These are phyloP conservation scores for Psidium guajava DNA, from an alignment of 345 rosid genomes.

Conservation along the genomic window DNA sequence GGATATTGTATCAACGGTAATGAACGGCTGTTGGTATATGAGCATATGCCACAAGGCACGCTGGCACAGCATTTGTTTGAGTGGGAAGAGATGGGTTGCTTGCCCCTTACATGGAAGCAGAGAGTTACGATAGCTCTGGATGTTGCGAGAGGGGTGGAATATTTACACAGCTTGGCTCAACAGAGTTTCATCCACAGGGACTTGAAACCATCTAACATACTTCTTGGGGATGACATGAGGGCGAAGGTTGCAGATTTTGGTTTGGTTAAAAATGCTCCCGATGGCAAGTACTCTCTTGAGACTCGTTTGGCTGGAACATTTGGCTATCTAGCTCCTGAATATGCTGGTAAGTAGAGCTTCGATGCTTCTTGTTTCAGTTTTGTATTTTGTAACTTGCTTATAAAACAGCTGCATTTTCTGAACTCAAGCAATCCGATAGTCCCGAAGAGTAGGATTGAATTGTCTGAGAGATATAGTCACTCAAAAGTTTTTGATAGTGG, in stretches of 20 bases:
- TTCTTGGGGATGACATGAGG: slow-evolving; percentile 84
- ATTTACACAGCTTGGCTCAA: slow-evolving; percentile 80
- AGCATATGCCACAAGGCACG: slow-evolving; percentile 87
- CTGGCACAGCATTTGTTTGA: slow-evolving; percentile 66
- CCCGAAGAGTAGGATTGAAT: neutral
- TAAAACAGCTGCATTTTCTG: neutral
- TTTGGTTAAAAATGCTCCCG: slow-evolving; percentile 78
- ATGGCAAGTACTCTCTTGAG: slow-evolving; percentile 73
- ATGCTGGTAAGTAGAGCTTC: slow-evolving; percentile 53
- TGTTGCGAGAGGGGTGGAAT: slow-evolving; percentile 90
- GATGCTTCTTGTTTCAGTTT: neutral
- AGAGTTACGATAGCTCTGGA: slow-evolving; percentile 70
- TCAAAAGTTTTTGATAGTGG: neutral
- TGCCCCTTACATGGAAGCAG: slow-evolving; percentile 71
- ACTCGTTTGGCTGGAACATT: slow-evolving; percentile 91
- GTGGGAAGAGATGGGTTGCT: slow-evolving; percentile 23
- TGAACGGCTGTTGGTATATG: slow-evolving; percentile 78
- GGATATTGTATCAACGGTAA: slow-evolving; percentile 75
- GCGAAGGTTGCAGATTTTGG: slow-evolving; percentile 95
- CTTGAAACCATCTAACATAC: slow-evolving; percentile 82
- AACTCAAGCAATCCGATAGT: neutral
- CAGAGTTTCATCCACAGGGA: slow-evolving; percentile 92
- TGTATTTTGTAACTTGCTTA: neutral
- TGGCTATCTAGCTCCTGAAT: slow-evolving; percentile 94
- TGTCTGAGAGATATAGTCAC: neutral